These are phyloP conservation scores for Lasiodiplodia hormozganensis DNA, from an alignment of 2,329 filamentous ascomycete species.

Conservation along the genomic window DNA sequence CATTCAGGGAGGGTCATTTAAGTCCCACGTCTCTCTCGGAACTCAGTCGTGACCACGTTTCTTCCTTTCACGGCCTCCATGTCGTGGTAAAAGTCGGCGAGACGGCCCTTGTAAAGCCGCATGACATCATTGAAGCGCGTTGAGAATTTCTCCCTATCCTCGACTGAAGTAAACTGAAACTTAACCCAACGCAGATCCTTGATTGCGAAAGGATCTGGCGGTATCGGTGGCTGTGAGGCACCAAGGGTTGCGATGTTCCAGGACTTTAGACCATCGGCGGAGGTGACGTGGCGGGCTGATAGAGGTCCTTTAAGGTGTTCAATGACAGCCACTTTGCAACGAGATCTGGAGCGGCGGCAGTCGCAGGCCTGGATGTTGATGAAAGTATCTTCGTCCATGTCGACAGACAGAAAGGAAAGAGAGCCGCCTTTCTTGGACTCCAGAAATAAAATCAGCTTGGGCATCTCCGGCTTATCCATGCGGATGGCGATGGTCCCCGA, in stretches of 20 bases:
- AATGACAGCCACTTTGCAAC: slow-evolving; percentile 30
- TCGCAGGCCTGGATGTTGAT: slow-evolving; percentile 32
- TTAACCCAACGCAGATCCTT: slow-evolving; percentile 30
- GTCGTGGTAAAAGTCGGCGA: slow-evolving; percentile 30
- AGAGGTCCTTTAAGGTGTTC: slow-evolving; percentile 30
- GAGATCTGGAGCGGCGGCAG: slow-evolving; percentile 28
- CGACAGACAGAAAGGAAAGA: slow-evolving; percentile 32
- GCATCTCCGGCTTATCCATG: slow-evolving; percentile 28
- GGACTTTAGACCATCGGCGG: slow-evolving; percentile 30
- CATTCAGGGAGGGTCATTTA: background rate
- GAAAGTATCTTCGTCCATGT: slow-evolving; percentile 31
- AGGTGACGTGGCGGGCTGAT: slow-evolving; percentile 30
- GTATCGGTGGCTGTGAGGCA: slow-evolving; percentile 15
- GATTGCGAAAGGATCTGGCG: slow-evolving; percentile 9
- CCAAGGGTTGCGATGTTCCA: slow-evolving; percentile 32
- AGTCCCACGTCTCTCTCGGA: background rate
- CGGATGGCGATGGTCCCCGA: slow-evolving; percentile 26
- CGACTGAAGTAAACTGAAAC: slow-evolving; percentile 26
- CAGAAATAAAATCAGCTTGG: slow-evolving; percentile 32
- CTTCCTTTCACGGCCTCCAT: slow-evolving; percentile 13
- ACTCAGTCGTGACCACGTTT: slow-evolving; percentile 20
- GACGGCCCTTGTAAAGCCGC: slow-evolving; percentile 27
- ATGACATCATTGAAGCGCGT: slow-evolving; percentile 29
- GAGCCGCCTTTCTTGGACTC: slow-evolving; percentile 26
- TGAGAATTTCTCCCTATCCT: slow-evolving; percentile 31